Evolutionary conservation across 2,329 filamentous ascomycete genomes (phyloP), one percentile per base, ranked within the genome.

Genomic region (Fusarium musae): DNA sequence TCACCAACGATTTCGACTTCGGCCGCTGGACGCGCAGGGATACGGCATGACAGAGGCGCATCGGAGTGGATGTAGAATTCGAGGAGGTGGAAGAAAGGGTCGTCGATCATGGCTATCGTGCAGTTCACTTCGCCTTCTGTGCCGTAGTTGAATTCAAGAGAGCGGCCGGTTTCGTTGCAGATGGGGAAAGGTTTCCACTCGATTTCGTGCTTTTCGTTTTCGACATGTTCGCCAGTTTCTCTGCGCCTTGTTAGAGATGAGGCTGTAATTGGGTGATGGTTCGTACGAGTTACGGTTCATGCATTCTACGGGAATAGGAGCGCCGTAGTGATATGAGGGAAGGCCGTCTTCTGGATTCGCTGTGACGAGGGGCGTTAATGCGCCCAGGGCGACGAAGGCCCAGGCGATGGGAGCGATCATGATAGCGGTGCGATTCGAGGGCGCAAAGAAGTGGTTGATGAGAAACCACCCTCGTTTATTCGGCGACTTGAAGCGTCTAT

Each of bases 51-150:
- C 56, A 98, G 87, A 15, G 96, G 96, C 23, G 95, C 95, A 83
- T 99, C 96, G 85, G 93, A 95, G 87, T 98, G 96, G 82, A 98
- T 92, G 87, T 98, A 98, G 88, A 98, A 98, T 85, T 98, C 93
- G 85, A 96, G 92, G 58, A 96, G 89, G 83, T 96, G 93, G 87
- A 94, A 96, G 87, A 95, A 92, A 44, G 92, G 89, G 80, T 96
- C 93, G 78, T 89, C 87, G 77, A 96, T 87, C 83, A 93, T 88
- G 79, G 92, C 86, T 77, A 96, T 91, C 62, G 93, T 96, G 86
- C 93, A 96, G 85, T 96, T 96, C 76, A 94, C 84, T 80, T 97
- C 95, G 83, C 84, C 85, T 80, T 96, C 93, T 75, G 93, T 84
- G 81, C 95, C 95, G 85, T 97, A 98, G 81, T 90, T 88, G 81